phyloP scores from a whole-genome alignment of 306 rosid species.

The Glycyrrhiza uralensis region DNA sequence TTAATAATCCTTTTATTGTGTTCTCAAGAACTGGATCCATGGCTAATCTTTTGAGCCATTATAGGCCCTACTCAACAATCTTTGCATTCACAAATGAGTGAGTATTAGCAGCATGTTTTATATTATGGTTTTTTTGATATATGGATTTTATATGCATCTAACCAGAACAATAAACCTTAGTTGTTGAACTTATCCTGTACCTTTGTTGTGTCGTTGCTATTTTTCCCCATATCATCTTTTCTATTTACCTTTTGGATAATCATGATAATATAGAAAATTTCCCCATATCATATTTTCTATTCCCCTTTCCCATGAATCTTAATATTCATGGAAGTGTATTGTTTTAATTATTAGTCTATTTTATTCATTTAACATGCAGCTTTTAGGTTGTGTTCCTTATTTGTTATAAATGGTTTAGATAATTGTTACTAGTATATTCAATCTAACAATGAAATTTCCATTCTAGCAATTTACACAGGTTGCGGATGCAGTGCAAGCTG shows the following conservation, averaged over 20 bases:
- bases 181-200: slow-evolving; percentile 6
- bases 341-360: too few relatives aligned
- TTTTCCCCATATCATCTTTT: too few relatives aligned
- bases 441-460: too few relatives aligned
- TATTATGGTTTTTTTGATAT: neutral
- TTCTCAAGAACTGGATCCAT: slow-evolving; percentile 96
- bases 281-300: too few relatives aligned
- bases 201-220: neutral
- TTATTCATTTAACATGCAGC: too few relatives aligned
- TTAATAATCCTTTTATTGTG: slow-evolving; percentile 73
- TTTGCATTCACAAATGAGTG: slow-evolving; percentile 98
- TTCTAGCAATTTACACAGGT: slow-evolving; percentile 57
- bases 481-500: slow-evolving; percentile 89
- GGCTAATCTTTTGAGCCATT: slow-evolving; percentile 89
- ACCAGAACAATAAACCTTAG: slow-evolving; percentile 1
- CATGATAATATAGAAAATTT: too few relatives aligned
- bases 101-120: slow-evolving; percentile 33
- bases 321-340: too few relatives aligned
- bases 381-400: too few relatives aligned
- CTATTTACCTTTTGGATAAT: too few relatives aligned
- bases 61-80: slow-evolving; percentile 78
- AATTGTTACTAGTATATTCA: too few relatives aligned
- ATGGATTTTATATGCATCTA: neutral
- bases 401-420: too few relatives aligned
- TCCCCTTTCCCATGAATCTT: too few relatives aligned